These are phyloP conservation scores for Candida pseudoviswanathii DNA, from an alignment of 1,139 yeast species.

Conservation along the genomic window DNA sequence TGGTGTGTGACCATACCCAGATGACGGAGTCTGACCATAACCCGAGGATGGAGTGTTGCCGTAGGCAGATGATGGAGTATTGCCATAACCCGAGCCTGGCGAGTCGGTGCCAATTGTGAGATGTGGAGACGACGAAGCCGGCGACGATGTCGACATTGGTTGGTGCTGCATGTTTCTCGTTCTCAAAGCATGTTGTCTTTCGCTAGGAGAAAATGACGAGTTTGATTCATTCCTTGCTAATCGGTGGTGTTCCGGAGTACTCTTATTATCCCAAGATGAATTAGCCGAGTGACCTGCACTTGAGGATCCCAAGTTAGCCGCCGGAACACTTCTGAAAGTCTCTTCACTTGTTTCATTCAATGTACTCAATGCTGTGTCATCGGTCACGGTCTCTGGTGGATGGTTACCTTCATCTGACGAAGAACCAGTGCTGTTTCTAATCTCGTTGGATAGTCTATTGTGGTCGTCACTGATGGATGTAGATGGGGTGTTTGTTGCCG, in stretches of 20 bases:
- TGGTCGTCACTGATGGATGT: conserved; percentile 16
- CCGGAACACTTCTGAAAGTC: conserved; percentile 8
- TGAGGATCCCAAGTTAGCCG: conserved; percentile 8
- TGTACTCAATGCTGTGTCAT: conserved; percentile 12
- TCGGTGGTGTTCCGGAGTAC: neutral
- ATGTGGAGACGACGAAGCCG: neutral
- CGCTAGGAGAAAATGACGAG: conserved; percentile 3
- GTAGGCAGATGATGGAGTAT: neutral
- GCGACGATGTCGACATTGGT: neutral
- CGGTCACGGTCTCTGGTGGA: conserved; percentile 6
- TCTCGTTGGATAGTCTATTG: conserved; percentile 4
- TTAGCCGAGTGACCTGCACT: conserved; percentile 9
- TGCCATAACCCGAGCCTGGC: conserved; percentile 1
- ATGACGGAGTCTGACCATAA: neutral
- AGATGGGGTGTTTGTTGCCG: conserved; percentile 15
- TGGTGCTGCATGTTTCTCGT: conserved; percentile 1
- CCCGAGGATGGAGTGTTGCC: neutral
- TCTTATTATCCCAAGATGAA: conserved; percentile 6
- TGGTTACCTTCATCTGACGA: conserved; percentile 8
- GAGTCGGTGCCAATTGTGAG: neutral
- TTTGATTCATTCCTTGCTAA: neutral
- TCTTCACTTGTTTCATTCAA: conserved; percentile 15
- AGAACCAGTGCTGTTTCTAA: conserved; percentile 10
- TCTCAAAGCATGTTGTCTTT: neutral
- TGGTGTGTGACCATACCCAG: neutral